These are phyloP conservation scores for Cytospora mali DNA, from an alignment of 2,329 filamentous ascomycete species.

Conservation along the genomic window DNA sequence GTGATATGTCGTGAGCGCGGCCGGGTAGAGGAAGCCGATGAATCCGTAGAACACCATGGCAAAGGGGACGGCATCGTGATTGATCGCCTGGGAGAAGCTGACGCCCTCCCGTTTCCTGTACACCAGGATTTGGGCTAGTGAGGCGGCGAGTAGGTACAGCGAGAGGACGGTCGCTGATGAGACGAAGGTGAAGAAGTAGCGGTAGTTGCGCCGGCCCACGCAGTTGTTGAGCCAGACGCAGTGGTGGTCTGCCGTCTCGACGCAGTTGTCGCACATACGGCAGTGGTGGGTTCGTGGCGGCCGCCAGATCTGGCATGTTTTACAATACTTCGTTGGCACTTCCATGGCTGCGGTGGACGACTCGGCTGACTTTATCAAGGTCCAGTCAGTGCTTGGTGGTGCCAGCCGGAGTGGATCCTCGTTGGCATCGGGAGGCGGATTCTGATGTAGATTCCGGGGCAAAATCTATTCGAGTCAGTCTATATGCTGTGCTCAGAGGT, in stretches of 20 bases:
- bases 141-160: constrained; percentile 74
- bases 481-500: constrained; percentile 5
- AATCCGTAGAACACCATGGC: constrained; percentile 85
- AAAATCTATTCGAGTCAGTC: constrained; percentile 65
- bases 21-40: constrained; percentile 76
- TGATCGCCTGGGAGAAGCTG: constrained; percentile 69
- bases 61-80: constrained; percentile 77
- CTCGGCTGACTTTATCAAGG: constrained; percentile 80
- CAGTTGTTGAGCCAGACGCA: constrained; percentile 99
- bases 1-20: constrained; percentile 84
- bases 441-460: constrained; percentile 86
- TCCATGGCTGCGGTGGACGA: constrained; percentile 86
- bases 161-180: constrained; percentile 75
- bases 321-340: constrained; percentile 97
- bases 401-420: constrained; percentile 82
- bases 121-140: constrained; percentile 76
- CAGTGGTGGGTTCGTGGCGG: constrained; percentile 96
- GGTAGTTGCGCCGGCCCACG: constrained; percentile 94
- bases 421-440: constrained; percentile 73
- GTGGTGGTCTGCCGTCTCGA: constrained; percentile 97
- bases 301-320: constrained; percentile 96
- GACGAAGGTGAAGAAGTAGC: constrained; percentile 95
- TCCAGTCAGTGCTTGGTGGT: constrained; percentile 91
- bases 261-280: constrained; percentile 93
- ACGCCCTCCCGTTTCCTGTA: constrained; percentile 67